These are phyloP conservation scores for Lepidium didymum DNA, from an alignment of 345 rosid genomes.

Conservation along the genomic window DNA sequence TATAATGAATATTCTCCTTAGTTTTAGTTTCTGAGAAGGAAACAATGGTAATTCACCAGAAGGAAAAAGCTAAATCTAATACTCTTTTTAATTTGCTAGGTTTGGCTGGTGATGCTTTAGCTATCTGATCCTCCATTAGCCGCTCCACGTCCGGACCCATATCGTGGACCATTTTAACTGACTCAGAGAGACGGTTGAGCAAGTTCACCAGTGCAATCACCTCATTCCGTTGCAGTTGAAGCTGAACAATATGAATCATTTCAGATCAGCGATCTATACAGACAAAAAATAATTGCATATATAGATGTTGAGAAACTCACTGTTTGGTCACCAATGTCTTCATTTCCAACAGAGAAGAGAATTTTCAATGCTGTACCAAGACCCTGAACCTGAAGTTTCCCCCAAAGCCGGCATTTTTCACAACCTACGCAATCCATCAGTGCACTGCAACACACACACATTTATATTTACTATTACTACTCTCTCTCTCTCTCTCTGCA, in stretches of 20 bases:
- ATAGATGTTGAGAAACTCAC: conserved; percentile 41
- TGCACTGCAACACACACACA: conserved; percentile 52
- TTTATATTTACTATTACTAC: background rate
- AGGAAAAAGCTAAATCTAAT: conserved; percentile 17
- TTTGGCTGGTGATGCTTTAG: conserved; percentile 1
- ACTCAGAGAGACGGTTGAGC: conserved; percentile 58
- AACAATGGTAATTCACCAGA: conserved; percentile 17
- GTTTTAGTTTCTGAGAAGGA: too few relatives aligned
- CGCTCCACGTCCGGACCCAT: conserved; percentile 46
- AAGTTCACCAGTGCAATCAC: conserved; percentile 54
- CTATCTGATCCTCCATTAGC: conserved; percentile 31
- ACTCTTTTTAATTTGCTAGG: conserved; percentile 21
- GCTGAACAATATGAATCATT: conserved; percentile 5
- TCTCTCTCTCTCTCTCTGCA: background rate
- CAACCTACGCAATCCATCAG: conserved; percentile 97
- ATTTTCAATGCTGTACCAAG: conserved; percentile 91
- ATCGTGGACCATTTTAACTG: conserved; percentile 41
- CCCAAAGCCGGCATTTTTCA: conserved; percentile 98
- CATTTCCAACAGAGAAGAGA: conserved; percentile 72
- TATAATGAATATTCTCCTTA: background rate
- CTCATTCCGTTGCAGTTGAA: conserved; percentile 52
- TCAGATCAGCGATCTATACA: background rate
- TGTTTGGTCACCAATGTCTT: conserved; percentile 33
- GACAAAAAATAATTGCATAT: background rate
- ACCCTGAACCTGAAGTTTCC: conserved; percentile 97